Evolutionary conservation across 345 rosid species (phyloP).

Genomic region (Bruguiera parviflora): DNA sequence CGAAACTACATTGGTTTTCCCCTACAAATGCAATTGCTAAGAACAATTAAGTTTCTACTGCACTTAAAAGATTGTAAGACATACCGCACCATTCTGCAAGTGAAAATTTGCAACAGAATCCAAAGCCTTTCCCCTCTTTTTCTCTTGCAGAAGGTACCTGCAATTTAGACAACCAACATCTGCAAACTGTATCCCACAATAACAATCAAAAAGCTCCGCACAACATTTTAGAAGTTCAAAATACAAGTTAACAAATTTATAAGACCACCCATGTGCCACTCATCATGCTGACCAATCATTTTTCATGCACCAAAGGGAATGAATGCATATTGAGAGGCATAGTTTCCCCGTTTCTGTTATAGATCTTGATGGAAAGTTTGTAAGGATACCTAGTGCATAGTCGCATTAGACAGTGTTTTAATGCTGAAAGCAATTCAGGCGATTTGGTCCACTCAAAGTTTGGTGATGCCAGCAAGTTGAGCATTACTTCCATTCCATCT

Average conservation of each 20-base stretch:
- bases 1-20: not conserved
- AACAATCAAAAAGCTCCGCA: slow-evolving; percentile 1
- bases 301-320: not conserved
- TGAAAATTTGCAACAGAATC: slow-evolving; percentile 97
- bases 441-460: slow-evolving; percentile 57
- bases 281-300: not conserved
- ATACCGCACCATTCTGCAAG: slow-evolving; percentile 96
- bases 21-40: not conserved
- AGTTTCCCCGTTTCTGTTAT: not conserved
- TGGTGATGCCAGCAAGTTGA: slow-evolving; percentile 45
- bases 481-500: slow-evolving; percentile 72
- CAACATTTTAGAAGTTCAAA: not conserved
- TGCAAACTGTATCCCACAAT: not conserved
- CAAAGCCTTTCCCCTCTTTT: slow-evolving; percentile 91
- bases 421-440: slow-evolving; percentile 40
- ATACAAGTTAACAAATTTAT: not conserved
- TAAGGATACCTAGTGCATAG: slow-evolving; percentile 66
- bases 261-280: not conserved
- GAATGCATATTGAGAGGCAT: not conserved
- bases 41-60: not conserved
- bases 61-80: slow-evolving; percentile 11
- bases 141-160: slow-evolving; percentile 90
- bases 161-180: slow-evolving; percentile 6
- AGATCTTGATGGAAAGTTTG: not conserved
- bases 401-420: slow-evolving; percentile 69